phyloP scores from a whole-genome alignment of 1,284 basidiomycete species.

The Apiotrichum porosum region DNA sequence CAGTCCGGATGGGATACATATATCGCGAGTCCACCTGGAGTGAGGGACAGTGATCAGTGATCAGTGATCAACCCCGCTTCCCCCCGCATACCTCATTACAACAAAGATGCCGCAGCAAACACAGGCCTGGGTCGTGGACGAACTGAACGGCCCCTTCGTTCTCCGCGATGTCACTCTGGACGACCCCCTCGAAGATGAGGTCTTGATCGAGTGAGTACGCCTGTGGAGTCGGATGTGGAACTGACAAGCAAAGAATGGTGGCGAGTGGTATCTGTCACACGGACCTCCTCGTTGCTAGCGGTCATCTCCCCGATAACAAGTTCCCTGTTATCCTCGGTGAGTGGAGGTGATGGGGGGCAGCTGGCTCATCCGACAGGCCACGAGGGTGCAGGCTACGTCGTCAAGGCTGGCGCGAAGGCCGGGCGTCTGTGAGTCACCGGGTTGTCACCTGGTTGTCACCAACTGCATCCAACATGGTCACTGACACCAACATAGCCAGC shows the following conservation, averaged over 20 bases:
- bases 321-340: not conserved
- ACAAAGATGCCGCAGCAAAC: not conserved
- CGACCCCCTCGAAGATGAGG: not conserved
- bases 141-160: not conserved
- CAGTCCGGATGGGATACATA: no score
- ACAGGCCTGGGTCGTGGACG: constrained; percentile 1
- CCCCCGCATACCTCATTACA: no score
- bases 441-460: no score
- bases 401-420: not conserved
- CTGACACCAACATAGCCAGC: not conserved
- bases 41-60: no score
- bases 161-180: not conserved
- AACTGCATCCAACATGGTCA: not conserved
- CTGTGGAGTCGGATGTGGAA: no score
- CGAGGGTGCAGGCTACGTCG: not conserved
- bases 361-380: not conserved
- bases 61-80: no score
- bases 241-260: not conserved
- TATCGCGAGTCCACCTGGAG: no score
- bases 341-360: not conserved
- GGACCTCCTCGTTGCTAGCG: not conserved
- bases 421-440: not conserved
- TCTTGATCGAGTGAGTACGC: not conserved
- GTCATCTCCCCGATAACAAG: not conserved
- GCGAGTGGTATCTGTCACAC: constrained; percentile 1